Evolutionary conservation across 1,284 basidiomycete species (phyloP).

Genomic region (Pseudozyma pruni): DNA sequence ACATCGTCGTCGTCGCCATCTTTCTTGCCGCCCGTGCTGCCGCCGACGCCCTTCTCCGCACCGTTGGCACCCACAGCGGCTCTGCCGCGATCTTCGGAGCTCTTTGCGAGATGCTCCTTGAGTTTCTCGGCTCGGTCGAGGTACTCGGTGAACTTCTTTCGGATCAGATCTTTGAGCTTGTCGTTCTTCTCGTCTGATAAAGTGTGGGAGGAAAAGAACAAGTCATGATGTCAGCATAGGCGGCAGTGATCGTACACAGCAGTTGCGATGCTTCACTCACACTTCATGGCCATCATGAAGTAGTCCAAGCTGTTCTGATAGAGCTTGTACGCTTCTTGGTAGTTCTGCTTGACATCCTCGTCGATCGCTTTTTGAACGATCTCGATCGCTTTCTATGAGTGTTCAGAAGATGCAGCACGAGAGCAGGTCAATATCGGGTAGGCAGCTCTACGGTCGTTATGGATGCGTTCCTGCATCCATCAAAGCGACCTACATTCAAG

Average conservation of each 20-base stretch:
- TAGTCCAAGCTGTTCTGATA: constrained; percentile 92
- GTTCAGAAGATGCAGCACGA: too few relatives aligned
- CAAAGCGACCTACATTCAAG: too few relatives aligned
- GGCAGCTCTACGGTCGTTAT: too few relatives aligned
- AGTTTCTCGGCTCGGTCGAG: constrained; percentile 90
- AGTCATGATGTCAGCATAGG: not conserved
- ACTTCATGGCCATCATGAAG: constrained; percentile 91
- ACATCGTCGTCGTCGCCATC: constrained; percentile 78
- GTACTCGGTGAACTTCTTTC: constrained; percentile 90
- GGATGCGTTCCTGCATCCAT: too few relatives aligned
- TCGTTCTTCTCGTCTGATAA: constrained; percentile 99
- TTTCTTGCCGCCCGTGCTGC: constrained; percentile 76
- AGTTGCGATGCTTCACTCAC: too few relatives aligned
- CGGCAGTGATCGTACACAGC: too few relatives aligned
- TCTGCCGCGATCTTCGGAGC: constrained; percentile 78
- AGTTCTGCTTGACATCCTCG: constrained; percentile 92
- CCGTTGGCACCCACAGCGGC: constrained; percentile 82
- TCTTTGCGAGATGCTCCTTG: constrained; percentile 74
- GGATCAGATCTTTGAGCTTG: constrained; percentile 87
- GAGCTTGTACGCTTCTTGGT: constrained; percentile 90
- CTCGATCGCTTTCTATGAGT: constrained; percentile 93
- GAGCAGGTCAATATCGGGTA: too few relatives aligned
- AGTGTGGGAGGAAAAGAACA: constrained; percentile 71
- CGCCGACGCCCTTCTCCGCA: constrained; percentile 73
- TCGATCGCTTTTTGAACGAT: constrained; percentile 95